Evolutionary conservation across 169 alveolate species (phyloP).

Genomic region (Plasmodium vinckei): DNA sequence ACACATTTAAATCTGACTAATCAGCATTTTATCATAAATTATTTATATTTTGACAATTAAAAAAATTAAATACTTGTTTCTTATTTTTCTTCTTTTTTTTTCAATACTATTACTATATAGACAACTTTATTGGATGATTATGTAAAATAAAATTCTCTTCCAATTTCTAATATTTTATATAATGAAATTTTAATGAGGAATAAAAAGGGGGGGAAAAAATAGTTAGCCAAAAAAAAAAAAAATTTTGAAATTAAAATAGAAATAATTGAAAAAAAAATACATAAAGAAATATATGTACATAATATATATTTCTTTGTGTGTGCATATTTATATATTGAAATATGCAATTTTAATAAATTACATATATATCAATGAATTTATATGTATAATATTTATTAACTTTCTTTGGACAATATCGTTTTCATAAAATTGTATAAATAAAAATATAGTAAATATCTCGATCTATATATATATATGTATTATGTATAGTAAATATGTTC

Average conservation of each 20-base stretch:
- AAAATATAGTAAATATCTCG: too few species aligned
- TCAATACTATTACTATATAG: slow-evolving; percentile 14
- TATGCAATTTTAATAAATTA: too few species aligned
- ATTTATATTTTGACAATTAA: background rate
- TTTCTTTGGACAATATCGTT: too few species aligned
- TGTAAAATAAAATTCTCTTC: slow-evolving; percentile 11
- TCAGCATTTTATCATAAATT: too few species aligned
- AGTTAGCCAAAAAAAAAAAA: background rate
- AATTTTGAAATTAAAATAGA: background rate
- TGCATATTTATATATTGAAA: background rate
- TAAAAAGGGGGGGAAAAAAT: background rate
- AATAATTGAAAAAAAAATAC: background rate
- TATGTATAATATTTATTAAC: too few species aligned
- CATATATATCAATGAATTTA: too few species aligned
- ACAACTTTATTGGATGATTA: slow-evolving; percentile 8
- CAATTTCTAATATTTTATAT: slow-evolving; percentile 9
- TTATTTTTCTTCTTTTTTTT: slow-evolving; percentile 1
- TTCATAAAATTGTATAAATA: too few species aligned
- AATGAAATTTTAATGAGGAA: background rate
- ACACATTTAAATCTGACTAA: too few species aligned
- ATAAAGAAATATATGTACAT: background rate
- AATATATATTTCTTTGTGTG: background rate
- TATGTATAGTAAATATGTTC: too few species aligned
- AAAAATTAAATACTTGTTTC: background rate
- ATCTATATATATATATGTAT: too few species aligned